Evolutionary conservation across 768 basidiomycete species (phyloP).

Genomic region (Kwoniella botswanensis): DNA sequence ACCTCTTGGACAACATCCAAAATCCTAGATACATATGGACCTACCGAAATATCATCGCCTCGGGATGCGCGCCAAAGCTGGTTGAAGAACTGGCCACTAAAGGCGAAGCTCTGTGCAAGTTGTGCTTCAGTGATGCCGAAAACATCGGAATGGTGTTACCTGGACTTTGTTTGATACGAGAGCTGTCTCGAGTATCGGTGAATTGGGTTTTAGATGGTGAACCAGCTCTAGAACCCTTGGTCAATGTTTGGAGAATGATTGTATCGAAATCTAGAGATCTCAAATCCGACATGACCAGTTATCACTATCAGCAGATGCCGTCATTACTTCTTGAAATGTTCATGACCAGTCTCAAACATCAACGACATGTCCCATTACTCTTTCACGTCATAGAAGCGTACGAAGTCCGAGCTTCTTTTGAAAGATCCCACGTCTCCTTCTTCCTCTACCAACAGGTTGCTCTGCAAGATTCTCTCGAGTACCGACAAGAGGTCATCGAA

Average conservation of each 20-base stretch:
- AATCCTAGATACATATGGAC: slow-evolving; percentile 81
- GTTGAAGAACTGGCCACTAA: slow-evolving; percentile 57
- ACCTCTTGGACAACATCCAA: slow-evolving; percentile 78
- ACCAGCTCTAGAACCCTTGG: slow-evolving; percentile 69
- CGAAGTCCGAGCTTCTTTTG: slow-evolving; percentile 78
- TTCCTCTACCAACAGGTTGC: slow-evolving; percentile 89
- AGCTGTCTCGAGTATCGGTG: slow-evolving; percentile 71
- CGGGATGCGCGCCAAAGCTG: slow-evolving; percentile 73
- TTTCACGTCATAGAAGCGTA: slow-evolving; percentile 86
- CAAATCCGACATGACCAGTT: slow-evolving; percentile 43
- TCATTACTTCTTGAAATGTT: slow-evolving; percentile 77
- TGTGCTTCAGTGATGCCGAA: slow-evolving; percentile 55
- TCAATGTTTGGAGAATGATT: slow-evolving; percentile 71
- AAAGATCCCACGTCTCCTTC: slow-evolving; percentile 74
- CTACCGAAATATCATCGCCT: slow-evolving; percentile 78
- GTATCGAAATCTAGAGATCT: slow-evolving; percentile 42
- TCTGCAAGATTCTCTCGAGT: slow-evolving; percentile 67
- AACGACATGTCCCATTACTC: slow-evolving; percentile 81
- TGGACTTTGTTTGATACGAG: slow-evolving; percentile 75
- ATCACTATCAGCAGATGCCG: slow-evolving; percentile 58
- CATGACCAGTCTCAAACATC: slow-evolving; percentile 65
- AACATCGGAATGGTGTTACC: slow-evolving; percentile 68
- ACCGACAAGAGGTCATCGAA: slow-evolving; percentile 78
- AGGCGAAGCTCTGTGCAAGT: slow-evolving; percentile 55
- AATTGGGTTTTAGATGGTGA: slow-evolving; percentile 72